Base-by-base conservation (phyloP, 228 moss, liverwort and hornwort genomes). In the Sphagnum fallax region DNA sequence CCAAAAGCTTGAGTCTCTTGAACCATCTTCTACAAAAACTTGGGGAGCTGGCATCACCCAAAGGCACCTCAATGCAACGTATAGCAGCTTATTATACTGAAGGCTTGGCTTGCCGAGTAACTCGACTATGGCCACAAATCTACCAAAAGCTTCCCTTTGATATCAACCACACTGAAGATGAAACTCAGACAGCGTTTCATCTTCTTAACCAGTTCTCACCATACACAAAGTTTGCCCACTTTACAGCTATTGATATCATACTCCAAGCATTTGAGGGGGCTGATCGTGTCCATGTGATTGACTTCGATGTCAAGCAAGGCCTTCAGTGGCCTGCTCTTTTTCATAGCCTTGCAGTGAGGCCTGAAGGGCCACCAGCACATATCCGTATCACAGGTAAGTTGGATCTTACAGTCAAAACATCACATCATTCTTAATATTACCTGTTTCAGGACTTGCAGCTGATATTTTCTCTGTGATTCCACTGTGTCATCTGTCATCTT, bases 241-340 rank as follows among this genome's bases (percentile, higher is more conserved):
- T 87, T 62, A 82, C 86, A 6, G 87, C 89, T 16, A 89, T 86
- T 16, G 77, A 85, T 62, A 81, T 79, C 57, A 87, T 89, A 51
- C 71, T 89, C 69, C 73, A 87, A 61, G 87, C 87, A 9, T 86
- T 89, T 51, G 84, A 87, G 0, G 87, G 89, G 49, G 84, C 75
- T 4, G 86, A 83, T 50, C 69, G 73, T 15, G 82, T 89, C 57
- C 89, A 89, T 64, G 74, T 89, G 14, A 81, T 89, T 50, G 89
- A 89, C 77, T 81, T 89, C 16, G 89, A 85, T 75, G 77, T 87
- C 47, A 89, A 80, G 77, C 86, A 89, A 67, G 86, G 86, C 14
- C 76, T 89, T 53, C 89, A 89, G 73, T 89, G 89, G 89, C 83
- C 89, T n/a, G 83, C 83, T 7, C 74, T 89, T 61, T 83, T 89